phyloP scores from a whole-genome alignment of 495 filamentous ascomycete genomes.

The Letharia columbiana region DNA sequence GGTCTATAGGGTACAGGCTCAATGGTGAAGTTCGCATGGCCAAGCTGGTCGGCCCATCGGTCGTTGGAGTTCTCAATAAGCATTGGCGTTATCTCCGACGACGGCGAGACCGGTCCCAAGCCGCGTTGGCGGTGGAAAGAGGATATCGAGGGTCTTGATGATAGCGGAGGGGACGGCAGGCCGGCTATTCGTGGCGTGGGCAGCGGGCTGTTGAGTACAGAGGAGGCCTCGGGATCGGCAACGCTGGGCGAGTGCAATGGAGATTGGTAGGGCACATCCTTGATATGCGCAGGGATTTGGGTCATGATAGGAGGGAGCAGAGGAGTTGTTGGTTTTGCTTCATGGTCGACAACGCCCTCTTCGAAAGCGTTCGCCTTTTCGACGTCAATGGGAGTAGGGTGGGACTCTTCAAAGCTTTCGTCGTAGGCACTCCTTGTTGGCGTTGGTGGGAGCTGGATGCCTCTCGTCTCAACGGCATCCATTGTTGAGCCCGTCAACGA shows the following conservation, averaged over 20 bases:
- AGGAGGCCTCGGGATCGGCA: slow-evolving; percentile 32
- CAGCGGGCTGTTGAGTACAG: slow-evolving; percentile 33
- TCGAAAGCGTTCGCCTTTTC: slow-evolving; percentile 46
- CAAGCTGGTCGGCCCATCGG: slow-evolving; percentile 72
- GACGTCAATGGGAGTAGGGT: slow-evolving; percentile 46
- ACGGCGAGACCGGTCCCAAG: slow-evolving; percentile 39
- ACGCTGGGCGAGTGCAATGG: slow-evolving; percentile 76
- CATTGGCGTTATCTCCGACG: slow-evolving; percentile 48
- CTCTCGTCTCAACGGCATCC: slow-evolving; percentile 41
- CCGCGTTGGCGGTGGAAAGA: slow-evolving; percentile 56
- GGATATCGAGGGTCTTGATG: slow-evolving; percentile 65
- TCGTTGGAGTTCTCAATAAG: slow-evolving; percentile 58
- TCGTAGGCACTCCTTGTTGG: slow-evolving; percentile 60
- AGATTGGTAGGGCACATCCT: slow-evolving; percentile 49
- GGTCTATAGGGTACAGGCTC: slow-evolving; percentile 72
- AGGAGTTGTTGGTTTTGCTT: slow-evolving; percentile 64
- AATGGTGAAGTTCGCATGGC: slow-evolving; percentile 89
- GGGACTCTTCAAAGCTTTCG: slow-evolving; percentile 44
- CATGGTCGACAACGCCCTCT: slow-evolving; percentile 38
- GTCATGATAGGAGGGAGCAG: slow-evolving; percentile 73
- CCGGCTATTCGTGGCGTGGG: slow-evolving; percentile 34
- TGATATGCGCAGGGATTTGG: slow-evolving; percentile 36
- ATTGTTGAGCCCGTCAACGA: slow-evolving; percentile 54
- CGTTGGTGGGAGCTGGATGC: slow-evolving; percentile 51
- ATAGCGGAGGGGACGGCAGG: slow-evolving; percentile 68